phyloP scores from a whole-genome alignment of 2,329 filamentous ascomycete species.

The Pseudocercospora pini-densiflorae region DNA sequence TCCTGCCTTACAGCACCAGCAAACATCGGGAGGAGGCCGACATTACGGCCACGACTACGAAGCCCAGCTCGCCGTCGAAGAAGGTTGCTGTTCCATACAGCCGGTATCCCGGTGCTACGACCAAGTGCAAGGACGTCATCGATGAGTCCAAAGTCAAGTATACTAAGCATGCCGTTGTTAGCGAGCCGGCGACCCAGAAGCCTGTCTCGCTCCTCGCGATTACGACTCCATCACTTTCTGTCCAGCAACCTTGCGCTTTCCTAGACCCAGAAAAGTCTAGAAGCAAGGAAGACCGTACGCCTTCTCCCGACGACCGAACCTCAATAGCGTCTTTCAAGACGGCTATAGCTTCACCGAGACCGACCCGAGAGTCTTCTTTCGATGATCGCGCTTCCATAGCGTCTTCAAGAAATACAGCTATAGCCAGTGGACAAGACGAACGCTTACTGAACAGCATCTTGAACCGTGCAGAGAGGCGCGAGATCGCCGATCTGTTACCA shows the following conservation, averaged over 20 bases:
- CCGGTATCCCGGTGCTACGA: background rate
- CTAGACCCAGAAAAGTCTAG: background rate
- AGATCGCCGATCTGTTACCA: background rate
- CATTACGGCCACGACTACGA: background rate
- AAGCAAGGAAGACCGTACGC: background rate
- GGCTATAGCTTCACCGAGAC: background rate
- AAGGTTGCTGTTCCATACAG: background rate
- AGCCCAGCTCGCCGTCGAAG: background rate
- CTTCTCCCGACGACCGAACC: background rate
- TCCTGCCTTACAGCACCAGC: too few species aligned
- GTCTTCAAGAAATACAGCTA: background rate
- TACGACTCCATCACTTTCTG: too few species aligned
- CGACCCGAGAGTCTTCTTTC: background rate
- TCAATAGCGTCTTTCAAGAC: background rate
- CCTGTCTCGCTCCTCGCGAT: too few species aligned
- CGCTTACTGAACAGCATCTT: background rate
- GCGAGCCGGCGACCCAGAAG: too few species aligned
- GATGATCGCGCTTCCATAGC: background rate
- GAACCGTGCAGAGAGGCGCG: background rate
- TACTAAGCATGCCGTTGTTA: too few species aligned
- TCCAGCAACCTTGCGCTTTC: background rate
- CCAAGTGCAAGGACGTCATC: too few species aligned
- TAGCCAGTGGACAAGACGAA: background rate
- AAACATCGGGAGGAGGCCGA: too few species aligned
- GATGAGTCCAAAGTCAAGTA: too few species aligned